These are phyloP conservation scores for Chaetomium sp. DNA, from an alignment of 2,329 filamentous ascomycete genomes.

Conservation along the genomic window DNA sequence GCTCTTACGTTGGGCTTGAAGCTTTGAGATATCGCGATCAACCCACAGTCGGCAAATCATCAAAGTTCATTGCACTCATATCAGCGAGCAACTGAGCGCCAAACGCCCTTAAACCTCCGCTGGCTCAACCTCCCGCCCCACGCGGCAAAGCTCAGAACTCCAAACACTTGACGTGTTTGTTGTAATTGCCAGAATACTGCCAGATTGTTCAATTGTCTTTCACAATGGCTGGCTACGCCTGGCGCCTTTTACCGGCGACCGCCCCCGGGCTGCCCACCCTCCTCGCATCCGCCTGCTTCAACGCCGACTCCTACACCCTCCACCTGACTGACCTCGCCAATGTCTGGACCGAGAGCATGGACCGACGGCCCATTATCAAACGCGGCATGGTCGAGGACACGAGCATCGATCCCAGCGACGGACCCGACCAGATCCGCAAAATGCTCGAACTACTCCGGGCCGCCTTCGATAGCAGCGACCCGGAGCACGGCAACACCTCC, in stretches of 20 bases:
- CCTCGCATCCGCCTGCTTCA: constrained; percentile 55
- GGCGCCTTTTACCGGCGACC: constrained; percentile 43
- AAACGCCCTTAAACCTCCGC: too few relatives aligned
- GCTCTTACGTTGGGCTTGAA: too few relatives aligned
- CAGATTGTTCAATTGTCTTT: neutral
- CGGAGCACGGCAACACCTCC: constrained; percentile 38
- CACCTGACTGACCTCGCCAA: constrained; percentile 65
- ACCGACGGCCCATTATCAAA: constrained; percentile 53
- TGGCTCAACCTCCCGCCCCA: too few relatives aligned
- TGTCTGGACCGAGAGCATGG: constrained; percentile 64
- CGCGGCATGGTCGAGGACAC: constrained; percentile 58
- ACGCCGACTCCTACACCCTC: constrained; percentile 51
- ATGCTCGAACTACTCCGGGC: constrained; percentile 58
- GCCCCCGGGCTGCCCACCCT: constrained; percentile 49
- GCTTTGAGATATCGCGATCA: too few relatives aligned
- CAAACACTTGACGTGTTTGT: too few relatives aligned
- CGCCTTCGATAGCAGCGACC: constrained; percentile 42
- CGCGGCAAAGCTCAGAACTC: too few relatives aligned
- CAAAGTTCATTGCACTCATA: too few relatives aligned
- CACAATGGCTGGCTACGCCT: constrained; percentile 27
- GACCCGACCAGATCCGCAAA: constrained; percentile 58
- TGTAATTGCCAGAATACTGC: neutral
- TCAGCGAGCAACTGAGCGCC: too few relatives aligned
- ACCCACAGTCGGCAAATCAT: too few relatives aligned
- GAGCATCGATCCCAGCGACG: constrained; percentile 67